A percentile compares a stretch with the other conserved stretches of the same genome.
Conservation (phyloP, 345 rosid genomes). For the Salix koriyanagi region DNA sequence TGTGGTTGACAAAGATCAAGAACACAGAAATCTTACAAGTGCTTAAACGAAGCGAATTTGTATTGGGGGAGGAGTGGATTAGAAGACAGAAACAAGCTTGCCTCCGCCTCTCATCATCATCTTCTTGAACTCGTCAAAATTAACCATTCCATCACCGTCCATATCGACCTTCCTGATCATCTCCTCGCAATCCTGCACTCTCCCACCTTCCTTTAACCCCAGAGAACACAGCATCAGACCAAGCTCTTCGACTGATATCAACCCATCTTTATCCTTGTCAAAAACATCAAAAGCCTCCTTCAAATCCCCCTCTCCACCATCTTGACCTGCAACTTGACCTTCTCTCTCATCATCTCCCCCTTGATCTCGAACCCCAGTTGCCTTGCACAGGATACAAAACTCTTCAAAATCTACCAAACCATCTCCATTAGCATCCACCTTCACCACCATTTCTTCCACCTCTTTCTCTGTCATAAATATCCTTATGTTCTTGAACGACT, state of each 20-base stretch:
- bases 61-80: not conserved
- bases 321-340: not conserved
- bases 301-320: slow-evolving; percentile 11
- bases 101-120: slow-evolving; percentile 16
- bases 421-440: slow-evolving; percentile 31
- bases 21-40: not conserved
- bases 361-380: not conserved
- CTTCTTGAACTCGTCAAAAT: slow-evolving; percentile 26
- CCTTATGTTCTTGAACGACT: slow-evolving; percentile 28
- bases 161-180: slow-evolving; percentile 22
- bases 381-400: slow-evolving; percentile 18
- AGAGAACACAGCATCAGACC: slow-evolving; percentile 10
- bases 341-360: not conserved
- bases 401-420: slow-evolving; percentile 30
- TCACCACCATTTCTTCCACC: slow-evolving; percentile 24
- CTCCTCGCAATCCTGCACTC: slow-evolving; percentile 18
- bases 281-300: slow-evolving; percentile 32
- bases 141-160: slow-evolving; percentile 34
- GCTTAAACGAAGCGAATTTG: not conserved
- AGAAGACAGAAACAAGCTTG: slow-evolving; percentile 10
- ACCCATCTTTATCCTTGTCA: slow-evolving; percentile 28
- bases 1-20: not conserved
- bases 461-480: slow-evolving; percentile 24
- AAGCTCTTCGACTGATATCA: slow-evolving; percentile 27
- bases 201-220: slow-evolving; percentile 24